Percentiles rank a stretch among this genome's conserved stretches.
Conservation (phyloP, 306 rosid species). For the Casuarina cunninghamiana region DNA sequence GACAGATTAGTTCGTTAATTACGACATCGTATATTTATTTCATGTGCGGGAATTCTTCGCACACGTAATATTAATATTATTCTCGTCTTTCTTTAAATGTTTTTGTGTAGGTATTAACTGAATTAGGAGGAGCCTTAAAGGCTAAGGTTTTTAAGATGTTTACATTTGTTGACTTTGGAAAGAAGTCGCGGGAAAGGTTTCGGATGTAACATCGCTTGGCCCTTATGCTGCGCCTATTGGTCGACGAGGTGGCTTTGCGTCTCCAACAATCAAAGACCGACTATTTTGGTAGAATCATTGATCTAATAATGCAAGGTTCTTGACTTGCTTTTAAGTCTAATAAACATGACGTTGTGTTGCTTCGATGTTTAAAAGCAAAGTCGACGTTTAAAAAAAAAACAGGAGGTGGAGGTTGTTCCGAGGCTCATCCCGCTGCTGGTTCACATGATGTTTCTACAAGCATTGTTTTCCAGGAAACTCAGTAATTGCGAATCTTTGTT, state of each 20-base stretch:
- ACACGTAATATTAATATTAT: not conserved
- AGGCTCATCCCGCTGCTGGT: too few species aligned
- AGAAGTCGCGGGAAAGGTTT: not conserved
- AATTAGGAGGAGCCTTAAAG: too few species aligned
- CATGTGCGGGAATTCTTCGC: not conserved
- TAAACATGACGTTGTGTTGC: not conserved
- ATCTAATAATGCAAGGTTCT: not conserved
- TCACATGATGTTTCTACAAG: too few species aligned
- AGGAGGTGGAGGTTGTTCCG: not conserved
- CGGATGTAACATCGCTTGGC: not conserved
- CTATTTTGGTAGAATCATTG: not conserved
- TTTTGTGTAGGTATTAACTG: not conserved
- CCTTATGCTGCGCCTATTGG: not conserved
- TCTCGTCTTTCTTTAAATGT: not conserved
- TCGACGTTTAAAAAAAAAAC: not conserved
- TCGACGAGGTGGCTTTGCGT: constrained; percentile 15
- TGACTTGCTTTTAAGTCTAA: not conserved
- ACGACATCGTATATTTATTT: not conserved
- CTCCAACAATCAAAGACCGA: constrained; percentile 22
- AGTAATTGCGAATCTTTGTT: too few species aligned
- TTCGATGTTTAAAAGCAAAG: constrained; percentile 3
- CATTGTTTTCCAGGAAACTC: too few species aligned
- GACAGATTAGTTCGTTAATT: not conserved
- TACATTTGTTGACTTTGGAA: not conserved
- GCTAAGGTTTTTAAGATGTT: too few species aligned